A percentile compares a stretch with the other conserved stretches of the same genome.
Conservation (phyloP, 257 asterid species). For the Nicotiana sylvestris region DNA sequence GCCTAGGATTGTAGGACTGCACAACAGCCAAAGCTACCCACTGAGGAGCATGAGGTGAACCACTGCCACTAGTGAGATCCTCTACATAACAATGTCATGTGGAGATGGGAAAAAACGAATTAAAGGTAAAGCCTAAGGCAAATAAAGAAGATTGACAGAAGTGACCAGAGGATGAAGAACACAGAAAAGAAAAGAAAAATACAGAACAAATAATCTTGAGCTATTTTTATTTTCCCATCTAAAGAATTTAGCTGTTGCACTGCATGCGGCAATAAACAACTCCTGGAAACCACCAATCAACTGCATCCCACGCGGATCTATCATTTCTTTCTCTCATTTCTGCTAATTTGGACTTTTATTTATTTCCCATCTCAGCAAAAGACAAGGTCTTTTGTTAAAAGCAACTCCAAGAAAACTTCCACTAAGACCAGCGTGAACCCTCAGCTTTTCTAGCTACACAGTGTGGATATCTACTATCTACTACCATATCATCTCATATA, state of each 20-base stretch:
- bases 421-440: conserved; percentile 1
- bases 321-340: background rate
- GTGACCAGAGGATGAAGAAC: background rate
- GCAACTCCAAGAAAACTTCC: background rate
- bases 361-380: background rate
- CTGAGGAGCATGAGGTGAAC: conserved; percentile 36
- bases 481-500: background rate
- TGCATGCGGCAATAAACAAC: background rate
- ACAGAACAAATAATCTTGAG: background rate
- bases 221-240: background rate
- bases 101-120: conserved; percentile 11
- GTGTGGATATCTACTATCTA: background rate
- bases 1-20: conserved; percentile 77
- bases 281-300: background rate
- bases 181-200: background rate
- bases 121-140: background rate
- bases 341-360: background rate
- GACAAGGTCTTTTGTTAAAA: background rate
- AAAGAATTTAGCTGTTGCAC: background rate
- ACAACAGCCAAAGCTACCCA: conserved; percentile 94
- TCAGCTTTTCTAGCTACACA: background rate
- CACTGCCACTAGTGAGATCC: conserved; percentile 37
- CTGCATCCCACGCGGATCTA: background rate
- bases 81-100: conserved; percentile 34
- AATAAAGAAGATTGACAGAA: conserved; percentile 11